Evolutionary conservation across 1,284 basidiomycete species (phyloP), one percentile per base, ranked within the genome.

Genomic region (Cryptococcus wingfieldii): DNA sequence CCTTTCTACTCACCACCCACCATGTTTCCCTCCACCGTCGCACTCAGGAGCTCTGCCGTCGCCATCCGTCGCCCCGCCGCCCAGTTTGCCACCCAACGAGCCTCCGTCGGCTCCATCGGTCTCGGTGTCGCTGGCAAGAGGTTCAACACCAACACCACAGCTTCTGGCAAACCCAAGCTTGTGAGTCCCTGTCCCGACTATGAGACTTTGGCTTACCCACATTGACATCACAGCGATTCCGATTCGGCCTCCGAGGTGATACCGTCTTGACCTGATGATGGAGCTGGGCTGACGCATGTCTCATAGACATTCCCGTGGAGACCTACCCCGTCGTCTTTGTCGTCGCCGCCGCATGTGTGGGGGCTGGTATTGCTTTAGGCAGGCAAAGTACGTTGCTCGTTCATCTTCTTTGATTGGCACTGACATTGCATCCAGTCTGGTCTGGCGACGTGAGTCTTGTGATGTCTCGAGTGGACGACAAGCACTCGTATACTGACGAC

Each of bases 261-360:
- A 14, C 7, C 7, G 14, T 34, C 27, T 6, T 47, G 10, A 46
- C n/a, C 14, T 10, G 14, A 25, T 16, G 45, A 46, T 16, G 2
- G 27, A 46, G 27, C 23, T 2, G 23, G 23, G 23, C 16, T 43
- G 19, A 18, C 9, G 7, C 3, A 18, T 23, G 42, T 27, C 49
- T 41, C 39, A 1, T 19, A 76, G 75, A 77, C 62, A 67, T 77
- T 50, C 75, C 75, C 50, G 69, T 75, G 53, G 75, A 77, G 66
- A 69, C 76, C 27, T 77, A 76, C 64, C 75, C 75, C 10, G 73
- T 77, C 64, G 70, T 66, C 27, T 72, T 75, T 49, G 69, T 74
- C 58, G 74, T 75, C 25, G 67, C 56, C 38, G 68, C 67, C 34
- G 75, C 66, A 34, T 59, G 71, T 59, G 59, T 71, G 44, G 75